phyloP scores from a whole-genome alignment of 2,329 filamentous ascomycete species.

The Claviceps spartinae region DNA sequence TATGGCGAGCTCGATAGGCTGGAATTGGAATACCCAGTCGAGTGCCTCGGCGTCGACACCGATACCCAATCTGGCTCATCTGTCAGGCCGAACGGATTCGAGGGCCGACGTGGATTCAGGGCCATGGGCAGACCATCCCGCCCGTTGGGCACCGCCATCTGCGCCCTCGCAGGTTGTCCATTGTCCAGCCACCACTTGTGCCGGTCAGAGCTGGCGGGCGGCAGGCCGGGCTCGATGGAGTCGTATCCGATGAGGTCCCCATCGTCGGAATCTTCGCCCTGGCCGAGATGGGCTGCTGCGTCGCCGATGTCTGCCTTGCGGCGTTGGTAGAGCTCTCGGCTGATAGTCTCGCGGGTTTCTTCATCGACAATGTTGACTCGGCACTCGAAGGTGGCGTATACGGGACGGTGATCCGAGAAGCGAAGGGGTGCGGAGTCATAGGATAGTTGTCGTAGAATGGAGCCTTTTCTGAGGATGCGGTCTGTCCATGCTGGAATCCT shows the following conservation, averaged over 20 bases:
- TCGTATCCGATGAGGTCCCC: constrained; percentile 75
- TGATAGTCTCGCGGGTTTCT: constrained; percentile 54
- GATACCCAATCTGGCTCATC: constrained; percentile 77
- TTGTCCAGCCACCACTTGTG: constrained; percentile 60
- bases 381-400: constrained; percentile 81
- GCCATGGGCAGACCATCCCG: constrained; percentile 39
- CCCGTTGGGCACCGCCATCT: constrained; percentile 47
- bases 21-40: constrained; percentile 40
- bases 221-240: constrained; percentile 64
- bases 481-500: constrained; percentile 97
- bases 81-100: constrained; percentile 67
- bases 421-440: constrained; percentile 72
- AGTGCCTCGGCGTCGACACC: constrained; percentile 41
- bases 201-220: constrained; percentile 53
- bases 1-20: constrained; percentile 47
- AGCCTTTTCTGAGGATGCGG: constrained; percentile 75
- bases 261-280: constrained; percentile 50
- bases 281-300: constrained; percentile 39
- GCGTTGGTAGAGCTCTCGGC: constrained; percentile 59
- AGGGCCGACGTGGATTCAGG: constrained; percentile 58
- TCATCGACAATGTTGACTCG: constrained; percentile 72
- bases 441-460: constrained; percentile 65
- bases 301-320: constrained; percentile 53
- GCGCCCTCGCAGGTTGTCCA: constrained; percentile 61
- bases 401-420: constrained; percentile 94